These are phyloP conservation scores for Alternaria postmessia DNA, from an alignment of 2,329 filamentous ascomycete species.

Conservation along the genomic window DNA sequence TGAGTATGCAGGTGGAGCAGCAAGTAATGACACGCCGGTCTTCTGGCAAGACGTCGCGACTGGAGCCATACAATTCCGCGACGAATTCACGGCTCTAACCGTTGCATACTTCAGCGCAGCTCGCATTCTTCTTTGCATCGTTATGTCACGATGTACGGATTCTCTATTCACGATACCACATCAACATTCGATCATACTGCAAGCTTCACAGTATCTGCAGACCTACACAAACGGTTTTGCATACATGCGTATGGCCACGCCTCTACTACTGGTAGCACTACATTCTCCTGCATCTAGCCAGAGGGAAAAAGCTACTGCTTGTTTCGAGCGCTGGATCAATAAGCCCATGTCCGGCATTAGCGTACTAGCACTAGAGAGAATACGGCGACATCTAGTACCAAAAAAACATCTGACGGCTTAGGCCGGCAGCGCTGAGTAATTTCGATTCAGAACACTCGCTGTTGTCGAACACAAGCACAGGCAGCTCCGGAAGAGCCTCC, in stretches of 20 bases:
- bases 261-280: constrained; percentile 40
- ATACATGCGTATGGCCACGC: constrained; percentile 44
- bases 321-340: constrained; percentile 34
- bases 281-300: constrained; percentile 29
- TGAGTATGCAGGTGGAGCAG: constrained; percentile 26
- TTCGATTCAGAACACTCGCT: background rate
- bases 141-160: constrained; percentile 15
- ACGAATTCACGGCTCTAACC: constrained; percentile 37
- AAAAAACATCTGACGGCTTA: background rate
- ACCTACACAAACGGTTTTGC: constrained; percentile 33
- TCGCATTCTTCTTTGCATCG: constrained; percentile 27
- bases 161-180: constrained; percentile 13
- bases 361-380: constrained; percentile 32
- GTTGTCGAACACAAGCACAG: background rate
- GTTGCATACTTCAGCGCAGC: constrained; percentile 35
- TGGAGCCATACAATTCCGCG: constrained; percentile 20
- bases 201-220: constrained; percentile 31
- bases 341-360: constrained; percentile 41
- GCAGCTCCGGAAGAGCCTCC: background rate
- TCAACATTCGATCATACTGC: constrained; percentile 29
- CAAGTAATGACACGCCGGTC: constrained; percentile 7
- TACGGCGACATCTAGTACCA: constrained; percentile 13
- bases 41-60: constrained; percentile 9
- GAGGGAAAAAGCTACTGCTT: constrained; percentile 17
- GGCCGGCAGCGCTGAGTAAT: background rate